A percentile compares a stretch with the other conserved stretches of the same genome.
phyloP scores from a whole-genome alignment of 768 basidiomycete species.

The Tephrocybe sp. region DNA sequence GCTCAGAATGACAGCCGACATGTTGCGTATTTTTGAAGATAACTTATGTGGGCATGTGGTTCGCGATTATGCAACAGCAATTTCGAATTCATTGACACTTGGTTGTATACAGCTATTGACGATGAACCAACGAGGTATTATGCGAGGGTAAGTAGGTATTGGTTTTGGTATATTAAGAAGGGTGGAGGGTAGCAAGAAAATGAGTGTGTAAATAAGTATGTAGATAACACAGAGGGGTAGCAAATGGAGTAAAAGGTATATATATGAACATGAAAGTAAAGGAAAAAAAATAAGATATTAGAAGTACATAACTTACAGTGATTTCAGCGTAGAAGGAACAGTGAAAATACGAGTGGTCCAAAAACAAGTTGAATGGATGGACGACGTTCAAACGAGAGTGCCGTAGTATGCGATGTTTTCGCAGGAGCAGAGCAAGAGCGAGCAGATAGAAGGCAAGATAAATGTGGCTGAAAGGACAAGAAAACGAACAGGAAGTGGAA shows the following conservation, averaged over 20 bases:
- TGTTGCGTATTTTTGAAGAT: too few relatives aligned
- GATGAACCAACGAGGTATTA: conserved; percentile 11
- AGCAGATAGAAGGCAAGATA: background rate
- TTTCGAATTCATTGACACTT: background rate
- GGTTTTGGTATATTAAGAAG: conserved; percentile 14
- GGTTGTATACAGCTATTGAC: conserved; percentile 9
- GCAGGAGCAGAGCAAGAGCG: conserved; percentile 11
- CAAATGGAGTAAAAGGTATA: conserved; percentile 7
- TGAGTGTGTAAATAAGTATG: conserved; percentile 9
- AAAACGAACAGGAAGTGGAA: background rate
- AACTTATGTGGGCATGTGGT: too few relatives aligned
- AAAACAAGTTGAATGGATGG: conserved; percentile 1
- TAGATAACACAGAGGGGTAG: conserved; percentile 10
- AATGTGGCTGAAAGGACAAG: background rate
- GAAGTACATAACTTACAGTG: conserved; percentile 15
- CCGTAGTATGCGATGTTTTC: conserved; percentile 3
- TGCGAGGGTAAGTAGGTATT: conserved; percentile 16
- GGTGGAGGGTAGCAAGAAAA: background rate
- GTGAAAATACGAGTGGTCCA: background rate
- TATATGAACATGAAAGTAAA: background rate
- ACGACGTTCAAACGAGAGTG: background rate
- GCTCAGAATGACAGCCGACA: too few relatives aligned
- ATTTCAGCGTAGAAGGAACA: background rate
- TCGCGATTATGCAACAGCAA: background rate
- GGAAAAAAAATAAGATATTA: conserved; percentile 13